Conservation (phyloP, 2,329 filamentous ascomycete genomes). For the Elsinoe fawcettii region DNA sequence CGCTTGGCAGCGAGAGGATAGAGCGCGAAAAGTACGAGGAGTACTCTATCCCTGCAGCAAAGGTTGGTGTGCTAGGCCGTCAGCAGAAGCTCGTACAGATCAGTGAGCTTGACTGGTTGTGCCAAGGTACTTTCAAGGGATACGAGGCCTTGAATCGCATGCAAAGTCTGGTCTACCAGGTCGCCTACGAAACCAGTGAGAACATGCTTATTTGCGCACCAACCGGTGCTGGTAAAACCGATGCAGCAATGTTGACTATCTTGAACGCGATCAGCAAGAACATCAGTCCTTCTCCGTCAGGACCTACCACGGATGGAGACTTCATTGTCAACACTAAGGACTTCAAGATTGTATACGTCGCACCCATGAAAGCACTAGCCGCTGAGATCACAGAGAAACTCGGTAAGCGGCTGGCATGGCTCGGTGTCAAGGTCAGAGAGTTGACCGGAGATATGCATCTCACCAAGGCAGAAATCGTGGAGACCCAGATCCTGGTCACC, state of each 20-base stretch:
- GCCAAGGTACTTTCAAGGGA: slow-evolving; percentile 82
- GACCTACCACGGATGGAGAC: slow-evolving; percentile 63
- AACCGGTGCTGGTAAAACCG: slow-evolving; percentile 91
- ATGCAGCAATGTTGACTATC: slow-evolving; percentile 94
- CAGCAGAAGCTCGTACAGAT: slow-evolving; percentile 73
- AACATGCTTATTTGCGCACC: slow-evolving; percentile 99
- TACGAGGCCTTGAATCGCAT: slow-evolving; percentile 94
- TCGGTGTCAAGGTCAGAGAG: slow-evolving; percentile 85
- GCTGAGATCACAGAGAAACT: slow-evolving; percentile 95
- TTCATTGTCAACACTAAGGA: slow-evolving; percentile 78
- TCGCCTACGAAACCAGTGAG: slow-evolving; percentile 91
- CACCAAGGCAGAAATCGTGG: slow-evolving; percentile 89
- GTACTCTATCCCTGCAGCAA: slow-evolving; percentile 73
- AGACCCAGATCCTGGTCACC: slow-evolving; percentile 96
- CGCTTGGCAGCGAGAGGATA: slow-evolving; percentile 61
- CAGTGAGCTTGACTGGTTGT: slow-evolving; percentile 77
- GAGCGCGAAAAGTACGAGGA: slow-evolving; percentile 79
- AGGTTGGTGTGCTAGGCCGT: slow-evolving; percentile 63
- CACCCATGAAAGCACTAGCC: slow-evolving; percentile 96
- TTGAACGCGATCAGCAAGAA: slow-evolving; percentile 86
- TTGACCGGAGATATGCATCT: slow-evolving; percentile 98
- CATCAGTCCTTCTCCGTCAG: slow-evolving; percentile 67
- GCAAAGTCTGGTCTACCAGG: slow-evolving; percentile 93
- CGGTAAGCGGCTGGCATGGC: slow-evolving; percentile 83
- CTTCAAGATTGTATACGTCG: slow-evolving; percentile 98